Evolutionary conservation across 2,329 filamentous ascomycete genomes (phyloP), one percentile per base, ranked within the genome.

Genomic region (Colletotrichum phormii): DNA sequence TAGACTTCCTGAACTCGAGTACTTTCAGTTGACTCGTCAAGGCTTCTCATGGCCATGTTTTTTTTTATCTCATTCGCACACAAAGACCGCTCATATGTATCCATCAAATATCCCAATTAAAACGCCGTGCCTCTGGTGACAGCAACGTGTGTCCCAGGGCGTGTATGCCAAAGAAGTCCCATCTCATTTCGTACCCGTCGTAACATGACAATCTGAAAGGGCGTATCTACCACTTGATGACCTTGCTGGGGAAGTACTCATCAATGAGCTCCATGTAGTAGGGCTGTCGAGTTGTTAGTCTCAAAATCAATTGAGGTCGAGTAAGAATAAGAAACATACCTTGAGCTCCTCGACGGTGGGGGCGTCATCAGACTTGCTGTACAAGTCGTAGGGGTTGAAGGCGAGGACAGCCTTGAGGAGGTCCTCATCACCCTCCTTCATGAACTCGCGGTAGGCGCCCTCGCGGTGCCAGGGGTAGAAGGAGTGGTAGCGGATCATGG

Each of bases 381-480:
- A 97, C 64, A 97, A 80, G 80, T 97, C 95, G 78, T 97, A 98
- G 0, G 95, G 94, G 81, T 97, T 97, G 84, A 98, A 97, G 0
- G 93, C 94, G 82, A 90, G 89, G 62, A 97, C 95, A 9, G 94
- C 94, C 79, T 90, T 89, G 77, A 97, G 85, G 92, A 97, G 95
- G 78, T 89, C 88, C 81, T 92, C 84, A 78, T 98, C 95, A 80
- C 95, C 92, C 73, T 93, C 91, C 81, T 92, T 89, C 95, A 97
- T 97, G 82, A 97, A 89, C 83, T 94, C 90, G 73, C 84, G 83
- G 84, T 98, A 98, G 7, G 94, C 95, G 67, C 92, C 92, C 81
- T 93, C 92, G 74, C 88, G 90, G 84, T 97, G 95, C 95, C 95
- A 98, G 18, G 95, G 92, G 84, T 98, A 98, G 84, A 97, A 97